Conservation (phyloP, 2,329 filamentous ascomycete genomes). For the Alternaria consortialis region DNA sequence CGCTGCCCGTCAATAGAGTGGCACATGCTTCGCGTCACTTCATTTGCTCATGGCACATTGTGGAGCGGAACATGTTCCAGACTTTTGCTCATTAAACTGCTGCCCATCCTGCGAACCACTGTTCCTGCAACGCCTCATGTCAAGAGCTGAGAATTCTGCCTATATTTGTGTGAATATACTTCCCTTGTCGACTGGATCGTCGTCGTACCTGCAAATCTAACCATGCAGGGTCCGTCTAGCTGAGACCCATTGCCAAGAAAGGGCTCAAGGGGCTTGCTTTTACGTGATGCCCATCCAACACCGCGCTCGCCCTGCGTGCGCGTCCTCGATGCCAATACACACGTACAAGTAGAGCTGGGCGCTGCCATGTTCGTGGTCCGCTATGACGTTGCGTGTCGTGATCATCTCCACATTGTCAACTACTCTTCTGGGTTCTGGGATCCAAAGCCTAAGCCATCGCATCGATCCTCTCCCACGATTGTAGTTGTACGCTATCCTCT, state of each 20-base stretch:
- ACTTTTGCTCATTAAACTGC: conserved; percentile 34
- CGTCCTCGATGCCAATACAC: not conserved
- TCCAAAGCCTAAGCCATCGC: conserved; percentile 21
- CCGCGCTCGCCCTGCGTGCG: not conserved
- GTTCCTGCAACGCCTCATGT: conserved; percentile 27
- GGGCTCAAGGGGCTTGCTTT: not conserved
- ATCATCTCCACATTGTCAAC: conserved; percentile 4
- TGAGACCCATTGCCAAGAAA: not conserved
- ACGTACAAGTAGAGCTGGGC: not conserved
- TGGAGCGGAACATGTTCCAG: conserved; percentile 25
- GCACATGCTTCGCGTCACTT: conserved; percentile 28
- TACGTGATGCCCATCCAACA: conserved; percentile 1
- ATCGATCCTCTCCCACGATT: conserved; percentile 58
- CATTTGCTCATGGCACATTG: conserved; percentile 24
- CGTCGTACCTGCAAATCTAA: conserved; percentile 6
- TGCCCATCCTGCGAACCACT: conserved; percentile 37
- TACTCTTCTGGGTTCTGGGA: not conserved
- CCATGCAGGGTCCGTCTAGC: conserved; percentile 8
- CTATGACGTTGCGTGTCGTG: conserved; percentile 14
- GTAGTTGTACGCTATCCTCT: conserved; percentile 52
- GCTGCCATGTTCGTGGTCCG: conserved; percentile 3
- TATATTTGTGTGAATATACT: conserved; percentile 15
- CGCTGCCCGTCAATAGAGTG: conserved; percentile 26
- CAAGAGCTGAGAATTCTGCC: conserved; percentile 18
- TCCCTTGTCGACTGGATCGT: not conserved